Evolutionary conservation across 2,329 filamentous ascomycete species (phyloP), one percentile per base, ranked within the genome.

Genomic region (Rhexocercosporidium sp.): DNA sequence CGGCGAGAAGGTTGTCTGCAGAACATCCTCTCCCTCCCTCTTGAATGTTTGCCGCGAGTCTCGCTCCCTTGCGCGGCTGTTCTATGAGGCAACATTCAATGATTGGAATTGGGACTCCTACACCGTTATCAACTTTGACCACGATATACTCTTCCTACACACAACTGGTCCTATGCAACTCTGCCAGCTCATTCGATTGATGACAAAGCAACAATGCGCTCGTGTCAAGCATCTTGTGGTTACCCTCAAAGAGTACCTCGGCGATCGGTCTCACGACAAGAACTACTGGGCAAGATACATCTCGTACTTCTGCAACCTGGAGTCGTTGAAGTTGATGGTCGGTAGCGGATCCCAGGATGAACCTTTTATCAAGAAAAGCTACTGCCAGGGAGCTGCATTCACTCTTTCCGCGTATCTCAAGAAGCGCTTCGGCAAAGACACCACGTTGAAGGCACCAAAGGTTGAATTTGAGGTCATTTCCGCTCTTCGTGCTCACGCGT

Each of bases 101-200:
- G 37, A 31, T n/a, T 51, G 53, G 3, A 16, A 29, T 11, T 14
- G 22, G 8, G 11, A 27, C 18, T 25, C 41, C 31, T 62, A 22
- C 25, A 54, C 34, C 46, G 25, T 47, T 12, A 65, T 72, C 46
- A 68, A 72, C 54, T 72, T 66, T 31, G 41, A 57, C 2, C 56
- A 27, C 20, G 69, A 71, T 31, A 59, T 59, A 16, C 46, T 74
- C 11, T 67, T 70, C 60, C 27, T 74, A 14, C 61, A 64, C 37
- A 64, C 56, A 29, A 12, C 18, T 3, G 64, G 62, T 18, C 1
- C 49, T 31, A 57, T 25, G 31, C 39, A 67, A 27, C 56, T 72
- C 22, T 20, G 18, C 18, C 39, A 44, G 1, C 37, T 66, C 8
- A 39, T 64, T 34, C 18, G 37, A 1, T 18, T 54, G 9, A 34